Evolutionary conservation across 345 rosid genomes (phyloP).

Genomic region (Xanthoceras sorbifolium): DNA sequence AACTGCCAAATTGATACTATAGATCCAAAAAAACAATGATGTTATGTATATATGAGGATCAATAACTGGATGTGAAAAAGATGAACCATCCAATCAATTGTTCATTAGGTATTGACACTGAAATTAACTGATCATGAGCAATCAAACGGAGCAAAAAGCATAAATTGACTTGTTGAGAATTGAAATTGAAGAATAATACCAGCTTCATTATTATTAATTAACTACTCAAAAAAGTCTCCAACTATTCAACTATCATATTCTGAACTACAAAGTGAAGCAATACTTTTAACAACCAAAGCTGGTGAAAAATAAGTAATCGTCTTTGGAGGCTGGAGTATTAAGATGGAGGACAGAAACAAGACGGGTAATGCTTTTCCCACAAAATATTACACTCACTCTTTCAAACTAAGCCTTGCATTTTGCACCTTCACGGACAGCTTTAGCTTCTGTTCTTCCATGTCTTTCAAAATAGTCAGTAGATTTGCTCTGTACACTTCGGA

Average conservation of each 20-base stretch:
- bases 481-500: constrained; percentile 72
- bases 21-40: too few species aligned
- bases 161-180: too few species aligned
- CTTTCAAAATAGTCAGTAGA: constrained; percentile 70
- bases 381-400: constrained; percentile 42
- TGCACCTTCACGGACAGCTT: constrained; percentile 85
- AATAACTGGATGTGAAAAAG: too few species aligned
- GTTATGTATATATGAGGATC: too few species aligned
- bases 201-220: background rate
- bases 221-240: too few species aligned
- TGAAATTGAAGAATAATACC: background rate
- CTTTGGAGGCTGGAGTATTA: background rate
- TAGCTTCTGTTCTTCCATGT: constrained; percentile 86
- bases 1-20: too few species aligned
- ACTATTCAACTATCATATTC: background rate
- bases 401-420: constrained; percentile 76
- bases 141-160: too few species aligned
- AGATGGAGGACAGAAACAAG: background rate
- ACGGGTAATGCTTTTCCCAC: background rate
- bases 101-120: background rate
- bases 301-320: background rate
- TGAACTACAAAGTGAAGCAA: background rate
- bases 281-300: background rate
- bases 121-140: too few species aligned
- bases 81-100: too few species aligned